These are phyloP conservation scores for Chalciporus piperatus DNA, from an alignment of 768 basidiomycete genomes.

Conservation along the genomic window DNA sequence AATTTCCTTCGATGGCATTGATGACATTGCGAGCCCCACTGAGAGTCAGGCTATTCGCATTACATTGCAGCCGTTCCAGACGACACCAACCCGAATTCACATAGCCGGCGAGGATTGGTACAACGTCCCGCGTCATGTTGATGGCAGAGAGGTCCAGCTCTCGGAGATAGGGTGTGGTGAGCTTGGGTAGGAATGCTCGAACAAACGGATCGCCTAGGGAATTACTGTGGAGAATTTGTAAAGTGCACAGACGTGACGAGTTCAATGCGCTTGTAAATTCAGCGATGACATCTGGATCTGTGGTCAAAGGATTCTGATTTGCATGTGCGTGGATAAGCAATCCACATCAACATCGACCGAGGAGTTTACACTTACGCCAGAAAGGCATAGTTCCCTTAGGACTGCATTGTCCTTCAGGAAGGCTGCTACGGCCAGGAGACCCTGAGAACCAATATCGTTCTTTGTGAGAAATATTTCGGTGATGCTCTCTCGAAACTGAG, in stretches of 20 bases:
- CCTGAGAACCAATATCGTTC: slow-evolving; percentile 53
- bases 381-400: slow-evolving; percentile 52
- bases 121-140: slow-evolving; percentile 41
- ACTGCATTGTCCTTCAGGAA: slow-evolving; percentile 48
- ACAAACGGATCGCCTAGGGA: slow-evolving; percentile 51
- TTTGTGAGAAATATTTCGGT: slow-evolving; percentile 56
- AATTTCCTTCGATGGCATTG: slow-evolving; percentile 46
- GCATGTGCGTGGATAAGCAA: slow-evolving; percentile 15
- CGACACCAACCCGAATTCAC: slow-evolving; percentile 50
- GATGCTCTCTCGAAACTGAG: slow-evolving; percentile 39
- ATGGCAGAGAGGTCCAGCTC: slow-evolving; percentile 57
- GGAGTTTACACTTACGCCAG: slow-evolving; percentile 44
- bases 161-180: slow-evolving; percentile 47
- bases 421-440: slow-evolving; percentile 49
- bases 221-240: slow-evolving; percentile 52
- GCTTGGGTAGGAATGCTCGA: slow-evolving; percentile 45
- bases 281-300: slow-evolving; percentile 33
- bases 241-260: slow-evolving; percentile 46
- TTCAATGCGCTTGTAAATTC: slow-evolving; percentile 52
- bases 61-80: slow-evolving; percentile 50
- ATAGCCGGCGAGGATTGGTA: slow-evolving; percentile 45
- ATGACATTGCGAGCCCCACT: slow-evolving; percentile 45
- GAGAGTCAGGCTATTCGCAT: slow-evolving; percentile 52
- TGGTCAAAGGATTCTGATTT: slow-evolving; percentile 40
- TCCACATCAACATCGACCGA: not conserved